Percentiles rank a stretch among this genome's conserved stretches.
Evolutionary conservation across 257 asterid genomes (phyloP).

Genomic region (Lavandula angustifolia): DNA sequence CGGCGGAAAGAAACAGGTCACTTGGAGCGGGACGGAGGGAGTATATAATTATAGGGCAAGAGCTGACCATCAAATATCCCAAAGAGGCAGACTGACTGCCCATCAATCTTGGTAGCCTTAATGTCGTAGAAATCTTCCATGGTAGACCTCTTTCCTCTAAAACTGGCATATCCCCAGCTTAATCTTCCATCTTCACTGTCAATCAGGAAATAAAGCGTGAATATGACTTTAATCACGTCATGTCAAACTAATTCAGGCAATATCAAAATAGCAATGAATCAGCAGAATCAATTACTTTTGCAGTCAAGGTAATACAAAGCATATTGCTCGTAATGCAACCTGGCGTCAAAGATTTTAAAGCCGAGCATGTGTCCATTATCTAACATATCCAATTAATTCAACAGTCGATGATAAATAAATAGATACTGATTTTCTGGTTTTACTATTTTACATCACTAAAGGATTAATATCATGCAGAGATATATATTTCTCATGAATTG

Average conservation of each 20-base stretch:
- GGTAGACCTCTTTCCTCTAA: constrained; percentile 91
- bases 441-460: constrained; percentile 14
- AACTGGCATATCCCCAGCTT: constrained; percentile 93
- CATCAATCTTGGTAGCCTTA: constrained; percentile 72
- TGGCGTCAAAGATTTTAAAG: constrained; percentile 9
- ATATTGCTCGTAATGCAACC: constrained; percentile 21
- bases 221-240: constrained; percentile 4
- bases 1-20: too few species aligned
- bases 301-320: constrained; percentile 17
- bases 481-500: constrained; percentile 5
- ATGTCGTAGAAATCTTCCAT: constrained; percentile 98
- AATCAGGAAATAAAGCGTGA: constrained; percentile 37
- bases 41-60: constrained; percentile 7
- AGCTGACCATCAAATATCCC: constrained; percentile 97
- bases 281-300: background rate
- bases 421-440: constrained; percentile 23
- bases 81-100: constrained; percentile 72
- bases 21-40: too few species aligned
- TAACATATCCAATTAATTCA: constrained; percentile 9
- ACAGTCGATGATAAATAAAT: background rate
- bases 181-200: constrained; percentile 86
- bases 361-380: background rate
- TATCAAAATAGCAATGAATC: background rate
- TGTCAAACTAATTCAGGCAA: constrained; percentile 5
- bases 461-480: background rate